phyloP scores from a whole-genome alignment of 2,329 filamentous ascomycete species.

The Colletotrichum chrysophilum region DNA sequence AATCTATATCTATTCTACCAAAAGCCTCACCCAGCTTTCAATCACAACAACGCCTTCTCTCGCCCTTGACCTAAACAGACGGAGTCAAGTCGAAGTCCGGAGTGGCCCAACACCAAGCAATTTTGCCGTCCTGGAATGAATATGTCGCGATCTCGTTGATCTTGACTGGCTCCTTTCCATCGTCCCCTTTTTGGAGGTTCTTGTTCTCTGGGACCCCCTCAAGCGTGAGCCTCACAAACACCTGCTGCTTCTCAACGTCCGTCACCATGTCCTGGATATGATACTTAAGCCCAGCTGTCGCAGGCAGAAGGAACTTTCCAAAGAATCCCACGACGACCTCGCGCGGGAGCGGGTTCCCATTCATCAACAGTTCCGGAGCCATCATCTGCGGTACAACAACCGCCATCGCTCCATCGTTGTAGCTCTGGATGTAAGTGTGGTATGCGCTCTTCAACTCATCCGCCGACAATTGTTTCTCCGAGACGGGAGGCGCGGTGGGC shows the following conservation, averaged over 20 bases:
- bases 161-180: neutral
- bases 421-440: neutral
- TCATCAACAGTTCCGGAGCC: neutral
- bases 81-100: neutral
- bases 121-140: neutral
- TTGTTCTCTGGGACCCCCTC: neutral
- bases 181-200: neutral
- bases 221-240: neutral
- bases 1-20: neutral
- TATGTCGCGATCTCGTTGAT: neutral
- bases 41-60: neutral
- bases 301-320: neutral
- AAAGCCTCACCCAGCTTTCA: neutral
- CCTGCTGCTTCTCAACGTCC: conserved; percentile 1
- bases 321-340: neutral
- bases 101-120: neutral
- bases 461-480: neutral
- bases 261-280: neutral
- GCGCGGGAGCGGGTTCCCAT: neutral
- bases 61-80: neutral
- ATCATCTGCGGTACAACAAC: neutral
- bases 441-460: neutral
- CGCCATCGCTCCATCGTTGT: neutral
- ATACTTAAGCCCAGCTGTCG: conserved; percentile 1
- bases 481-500: neutral